Evolutionary conservation across 2,329 filamentous ascomycete genomes (phyloP).

Genomic region (Diaporthe sp.): DNA sequence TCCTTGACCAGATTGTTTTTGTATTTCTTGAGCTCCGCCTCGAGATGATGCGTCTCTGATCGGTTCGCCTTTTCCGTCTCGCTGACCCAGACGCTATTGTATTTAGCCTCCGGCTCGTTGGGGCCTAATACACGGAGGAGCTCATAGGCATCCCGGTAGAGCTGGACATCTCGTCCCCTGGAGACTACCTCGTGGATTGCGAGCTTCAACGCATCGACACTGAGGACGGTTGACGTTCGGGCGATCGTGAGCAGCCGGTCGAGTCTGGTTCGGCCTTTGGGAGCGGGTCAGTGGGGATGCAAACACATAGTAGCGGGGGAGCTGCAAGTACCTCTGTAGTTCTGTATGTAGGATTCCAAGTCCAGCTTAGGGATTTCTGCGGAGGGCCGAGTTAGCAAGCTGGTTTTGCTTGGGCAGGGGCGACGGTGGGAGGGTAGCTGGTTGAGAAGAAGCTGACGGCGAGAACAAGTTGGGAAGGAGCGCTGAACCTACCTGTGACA

Average conservation of each 20-base stretch:
- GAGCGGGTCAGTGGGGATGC: slow-evolving; percentile 20
- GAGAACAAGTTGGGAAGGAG: background rate
- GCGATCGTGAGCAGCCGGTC: slow-evolving; percentile 88
- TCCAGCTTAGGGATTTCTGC: slow-evolving; percentile 89
- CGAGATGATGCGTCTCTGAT: slow-evolving; percentile 80
- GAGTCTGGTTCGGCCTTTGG: slow-evolving; percentile 81
- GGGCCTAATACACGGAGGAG: slow-evolving; percentile 75
- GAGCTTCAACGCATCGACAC: slow-evolving; percentile 83
- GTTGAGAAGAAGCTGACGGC: background rate
- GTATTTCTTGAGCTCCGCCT: slow-evolving; percentile 89
- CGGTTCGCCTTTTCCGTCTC: slow-evolving; percentile 76
- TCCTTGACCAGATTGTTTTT: slow-evolving; percentile 98
- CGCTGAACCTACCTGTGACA: slow-evolving; percentile 59
- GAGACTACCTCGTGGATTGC: slow-evolving; percentile 81
- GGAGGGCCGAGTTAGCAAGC: slow-evolving; percentile 38
- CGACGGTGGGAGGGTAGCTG: background rate
- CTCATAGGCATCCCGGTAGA: slow-evolving; percentile 79
- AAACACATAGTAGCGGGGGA: background rate
- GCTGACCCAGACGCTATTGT: slow-evolving; percentile 83
- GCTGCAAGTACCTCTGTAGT: slow-evolving; percentile 79
- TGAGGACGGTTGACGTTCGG: slow-evolving; percentile 80
- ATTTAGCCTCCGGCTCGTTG: slow-evolving; percentile 74
- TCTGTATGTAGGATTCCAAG: slow-evolving; percentile 89
- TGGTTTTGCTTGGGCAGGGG: background rate
- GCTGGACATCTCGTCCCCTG: slow-evolving; percentile 77